Conservation (phyloP, 257 asterid genomes). For the Sherardia arvensis region DNA sequence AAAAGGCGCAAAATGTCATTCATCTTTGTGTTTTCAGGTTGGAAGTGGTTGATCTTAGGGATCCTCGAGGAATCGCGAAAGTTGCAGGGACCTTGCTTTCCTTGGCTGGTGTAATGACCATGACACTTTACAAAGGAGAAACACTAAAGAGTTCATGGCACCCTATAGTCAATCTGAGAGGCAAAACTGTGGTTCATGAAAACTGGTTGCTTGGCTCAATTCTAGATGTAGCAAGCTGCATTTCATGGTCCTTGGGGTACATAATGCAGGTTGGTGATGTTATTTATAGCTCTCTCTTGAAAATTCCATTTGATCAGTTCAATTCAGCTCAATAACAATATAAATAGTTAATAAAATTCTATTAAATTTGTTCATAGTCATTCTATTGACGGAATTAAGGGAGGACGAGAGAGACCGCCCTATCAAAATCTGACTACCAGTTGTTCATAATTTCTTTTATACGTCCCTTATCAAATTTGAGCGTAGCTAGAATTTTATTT, state of each 20-base stretch:
- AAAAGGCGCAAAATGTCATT: not conserved
- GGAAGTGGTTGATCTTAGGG: conserved; percentile 43
- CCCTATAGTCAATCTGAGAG: conserved; percentile 32
- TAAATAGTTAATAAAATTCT: too few relatives aligned
- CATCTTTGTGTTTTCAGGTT: conserved; percentile 37
- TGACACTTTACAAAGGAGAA: conserved; percentile 66
- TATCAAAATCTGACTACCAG: too few relatives aligned
- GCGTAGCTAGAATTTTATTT: too few relatives aligned
- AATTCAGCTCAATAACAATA: too few relatives aligned
- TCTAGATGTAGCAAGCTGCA: conserved; percentile 56
- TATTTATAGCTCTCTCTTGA: not conserved
- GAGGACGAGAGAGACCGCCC: too few relatives aligned
- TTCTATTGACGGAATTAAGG: too few relatives aligned
- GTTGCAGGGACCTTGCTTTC: conserved; percentile 50
- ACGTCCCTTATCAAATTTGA: too few relatives aligned
- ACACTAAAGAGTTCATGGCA: conserved; percentile 30
- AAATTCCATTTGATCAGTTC: too few relatives aligned
- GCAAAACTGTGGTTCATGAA: conserved; percentile 28
- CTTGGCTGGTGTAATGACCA: conserved; percentile 55
- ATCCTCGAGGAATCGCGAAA: conserved; percentile 52
- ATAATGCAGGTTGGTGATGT: conserved; percentile 55
- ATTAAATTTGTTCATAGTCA: too few relatives aligned
- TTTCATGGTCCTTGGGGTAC: conserved; percentile 56
- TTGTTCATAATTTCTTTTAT: too few relatives aligned
- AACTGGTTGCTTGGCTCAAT: conserved; percentile 57